Evolutionary conservation across 257 asterid species (phyloP).

Genomic region (Forsythia suspensa): DNA sequence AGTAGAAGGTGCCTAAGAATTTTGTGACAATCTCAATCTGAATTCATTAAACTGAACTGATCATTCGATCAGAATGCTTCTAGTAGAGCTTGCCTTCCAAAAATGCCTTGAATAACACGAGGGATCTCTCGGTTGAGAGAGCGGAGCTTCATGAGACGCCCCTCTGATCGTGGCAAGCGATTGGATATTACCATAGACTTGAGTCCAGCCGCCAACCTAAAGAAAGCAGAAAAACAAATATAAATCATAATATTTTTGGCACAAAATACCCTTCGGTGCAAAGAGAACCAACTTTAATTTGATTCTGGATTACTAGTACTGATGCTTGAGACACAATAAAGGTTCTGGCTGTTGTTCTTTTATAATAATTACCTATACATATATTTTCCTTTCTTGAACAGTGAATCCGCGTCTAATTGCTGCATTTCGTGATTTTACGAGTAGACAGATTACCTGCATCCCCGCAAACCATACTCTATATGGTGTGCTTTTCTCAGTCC

Average conservation of each 20-base stretch:
- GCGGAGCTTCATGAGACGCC: constrained; percentile 83
- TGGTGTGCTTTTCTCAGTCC: constrained; percentile 45
- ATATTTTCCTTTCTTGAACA: no score
- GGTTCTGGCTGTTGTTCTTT: neutral
- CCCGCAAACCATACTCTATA: constrained; percentile 80
- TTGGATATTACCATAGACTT: constrained; percentile 53
- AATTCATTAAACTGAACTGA: neutral
- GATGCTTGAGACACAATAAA: no score
- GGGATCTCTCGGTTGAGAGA: constrained; percentile 81
- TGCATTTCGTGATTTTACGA: no score
- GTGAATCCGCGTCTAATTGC: no score
- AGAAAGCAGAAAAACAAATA: no score
- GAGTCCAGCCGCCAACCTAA: constrained; percentile 88
- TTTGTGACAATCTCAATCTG: no score
- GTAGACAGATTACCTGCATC: constrained; percentile 52
- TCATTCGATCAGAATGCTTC: constrained; percentile 39
- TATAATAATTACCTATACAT: neutral
- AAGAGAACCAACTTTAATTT: no score
- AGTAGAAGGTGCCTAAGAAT: neutral
- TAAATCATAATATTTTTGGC: neutral
- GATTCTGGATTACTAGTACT: no score
- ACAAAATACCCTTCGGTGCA: neutral
- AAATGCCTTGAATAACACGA: constrained; percentile 70
- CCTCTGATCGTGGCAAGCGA: constrained; percentile 78
- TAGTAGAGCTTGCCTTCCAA: constrained; percentile 65